Percentiles rank a stretch among this genome's conserved stretches.
Conservation (phyloP, 495 filamentous ascomycete genomes). For the Penicillium cataractarum region DNA sequence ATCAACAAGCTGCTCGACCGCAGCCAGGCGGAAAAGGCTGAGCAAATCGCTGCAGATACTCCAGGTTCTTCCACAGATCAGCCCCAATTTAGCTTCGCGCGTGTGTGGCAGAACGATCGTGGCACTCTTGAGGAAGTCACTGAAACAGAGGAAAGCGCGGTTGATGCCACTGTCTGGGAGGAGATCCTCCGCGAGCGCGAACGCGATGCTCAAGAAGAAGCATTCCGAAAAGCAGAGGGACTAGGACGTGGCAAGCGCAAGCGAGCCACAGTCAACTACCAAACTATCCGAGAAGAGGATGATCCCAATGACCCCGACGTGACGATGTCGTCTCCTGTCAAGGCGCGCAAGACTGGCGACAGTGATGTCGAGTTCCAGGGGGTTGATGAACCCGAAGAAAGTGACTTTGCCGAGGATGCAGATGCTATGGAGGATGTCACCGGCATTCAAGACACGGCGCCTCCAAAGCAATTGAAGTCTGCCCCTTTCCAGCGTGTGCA, state of each 20-base stretch:
- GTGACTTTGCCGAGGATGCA: constrained; percentile 31
- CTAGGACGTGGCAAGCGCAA: constrained; percentile 83
- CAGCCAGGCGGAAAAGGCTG: constrained; percentile 74
- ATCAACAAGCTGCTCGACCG: constrained; percentile 90
- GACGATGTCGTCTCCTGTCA: constrained; percentile 28
- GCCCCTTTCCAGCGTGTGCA: constrained; percentile 47
- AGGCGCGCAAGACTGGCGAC: constrained; percentile 30
- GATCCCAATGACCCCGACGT: constrained; percentile 19
- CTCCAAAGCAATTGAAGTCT: constrained; percentile 5
- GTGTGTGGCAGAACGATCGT: constrained; percentile 89
- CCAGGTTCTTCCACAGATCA: constrained; percentile 53
- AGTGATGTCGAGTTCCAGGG: constrained; percentile 42
- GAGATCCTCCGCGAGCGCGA: constrained; percentile 83
- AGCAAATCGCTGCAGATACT: constrained; percentile 56
- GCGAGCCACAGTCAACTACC: constrained; percentile 50
- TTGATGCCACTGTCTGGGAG: constrained; percentile 78
- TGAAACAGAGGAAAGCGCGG: constrained; percentile 46
- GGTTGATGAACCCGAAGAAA: constrained; percentile 25
- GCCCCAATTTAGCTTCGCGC: constrained; percentile 80
- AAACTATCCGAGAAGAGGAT: constrained; percentile 15
- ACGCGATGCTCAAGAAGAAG: constrained; percentile 69
- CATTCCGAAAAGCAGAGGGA: constrained; percentile 62
- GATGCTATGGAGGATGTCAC: constrained; percentile 12
- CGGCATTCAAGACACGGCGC: constrained; percentile 10
- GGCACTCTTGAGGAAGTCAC: constrained; percentile 61